These are phyloP conservation scores for Leccinum huronense DNA, from an alignment of 1,284 basidiomycete species.

Conservation along the genomic window DNA sequence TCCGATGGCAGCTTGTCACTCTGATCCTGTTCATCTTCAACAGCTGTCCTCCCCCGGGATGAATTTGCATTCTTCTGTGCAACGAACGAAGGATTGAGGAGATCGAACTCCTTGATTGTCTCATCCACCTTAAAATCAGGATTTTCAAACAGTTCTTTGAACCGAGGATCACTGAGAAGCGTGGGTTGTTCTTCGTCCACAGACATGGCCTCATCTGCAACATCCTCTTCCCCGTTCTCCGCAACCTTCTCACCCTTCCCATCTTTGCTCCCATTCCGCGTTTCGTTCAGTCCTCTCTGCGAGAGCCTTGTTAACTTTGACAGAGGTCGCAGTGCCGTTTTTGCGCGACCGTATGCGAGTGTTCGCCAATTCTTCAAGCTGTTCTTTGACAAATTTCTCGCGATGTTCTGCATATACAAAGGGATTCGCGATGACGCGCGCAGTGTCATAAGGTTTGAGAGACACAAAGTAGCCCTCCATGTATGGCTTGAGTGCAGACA, in stretches of 20 bases:
- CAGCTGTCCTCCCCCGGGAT: conserved; percentile 65
- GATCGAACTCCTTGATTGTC: conserved; percentile 79
- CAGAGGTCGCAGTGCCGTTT: conserved; percentile 36
- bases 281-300: conserved; percentile 83
- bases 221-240: conserved; percentile 43
- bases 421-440: conserved; percentile 93
- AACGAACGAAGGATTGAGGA: conserved; percentile 86
- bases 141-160: conserved; percentile 89
- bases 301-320: conserved; percentile 91
- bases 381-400: conserved; percentile 82
- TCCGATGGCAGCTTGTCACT: conserved; percentile 79
- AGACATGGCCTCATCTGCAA: conserved; percentile 42
- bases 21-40: conserved; percentile 88
- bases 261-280: conserved; percentile 66
- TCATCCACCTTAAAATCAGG: conserved; percentile 95
- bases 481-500: conserved; percentile 94
- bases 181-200: conserved; percentile 41
- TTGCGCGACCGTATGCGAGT: conserved; percentile 85
- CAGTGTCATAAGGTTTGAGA: conserved; percentile 93
- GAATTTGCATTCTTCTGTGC: conserved; percentile 45
- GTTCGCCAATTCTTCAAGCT: conserved; percentile 92
- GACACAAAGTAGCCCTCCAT: conserved; percentile 99
- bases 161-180: conserved; percentile 85
- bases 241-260: conserved; percentile 46
- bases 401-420: conserved; percentile 94